Evolutionary conservation across 1,284 basidiomycete species (phyloP), one percentile per base, ranked within the genome.

Genomic region (Rhodotorula glutinis): DNA sequence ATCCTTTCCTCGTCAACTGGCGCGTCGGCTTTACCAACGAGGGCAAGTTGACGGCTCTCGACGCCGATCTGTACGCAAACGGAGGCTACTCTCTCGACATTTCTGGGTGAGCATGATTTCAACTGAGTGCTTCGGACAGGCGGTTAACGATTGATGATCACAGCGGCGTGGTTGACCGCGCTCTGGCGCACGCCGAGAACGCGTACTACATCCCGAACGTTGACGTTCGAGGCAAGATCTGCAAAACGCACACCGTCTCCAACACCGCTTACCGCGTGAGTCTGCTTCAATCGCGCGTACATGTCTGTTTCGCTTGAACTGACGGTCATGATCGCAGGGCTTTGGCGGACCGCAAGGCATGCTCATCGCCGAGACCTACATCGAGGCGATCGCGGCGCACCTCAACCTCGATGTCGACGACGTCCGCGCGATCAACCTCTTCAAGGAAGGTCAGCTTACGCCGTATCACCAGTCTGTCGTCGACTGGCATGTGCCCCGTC

Each of bases 331-430:
- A 11, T 11, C 11, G 19, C 40, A 55, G 53, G 62, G 74, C 9
- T 79, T 79, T 56, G 79, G 79, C 27, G 78, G 76, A 33, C 78
- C 78, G 40, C 79, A 80, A 67, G 78, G 78, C 29, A 77, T 79
- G 69, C 67, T 77, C 52, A 74, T 79, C 66, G 73, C 75, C 52
- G 77, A 79, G 60, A 73, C 75, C 58, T 76, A 75, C 68, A 74
- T 79, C 52, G 73, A 64, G 54, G 76, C 76, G 55, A 74, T 78
- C 25, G 78, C 79, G 8, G 71, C 75, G 27, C 69, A 74, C 44
- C 73, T 80, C n/a, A 70, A 74, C 4, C 71, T 76, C 61, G 74
- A 71, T 49, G 70, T 78, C n/a, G 79, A 80, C 65, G 60, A 65
- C 62, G 65, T 80, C 51, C 73, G 77, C 30, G 56, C 40, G 49